Conservation (phyloP, 192 early-diverging fungal species). For the Backusella tarrabulga region DNA sequence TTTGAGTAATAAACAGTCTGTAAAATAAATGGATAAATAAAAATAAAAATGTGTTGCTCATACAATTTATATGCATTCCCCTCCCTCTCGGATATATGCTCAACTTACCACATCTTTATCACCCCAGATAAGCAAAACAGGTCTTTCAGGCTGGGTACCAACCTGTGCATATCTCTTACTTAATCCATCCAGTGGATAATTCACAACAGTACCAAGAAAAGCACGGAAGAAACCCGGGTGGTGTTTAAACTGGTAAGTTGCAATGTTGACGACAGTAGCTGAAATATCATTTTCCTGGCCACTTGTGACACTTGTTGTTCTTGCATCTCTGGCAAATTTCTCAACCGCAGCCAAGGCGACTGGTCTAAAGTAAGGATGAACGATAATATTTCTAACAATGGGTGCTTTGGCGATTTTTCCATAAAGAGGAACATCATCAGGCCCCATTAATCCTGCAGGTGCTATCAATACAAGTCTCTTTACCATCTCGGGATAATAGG, state of each 20-base stretch:
- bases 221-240: conserved; percentile 36
- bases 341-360: conserved; percentile 7
- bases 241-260: conserved; percentile 20
- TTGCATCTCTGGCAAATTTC: neutral
- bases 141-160: conserved; percentile 14
- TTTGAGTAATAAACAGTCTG: conserved; percentile 33
- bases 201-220: conserved; percentile 22
- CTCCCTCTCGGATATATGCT: neutral
- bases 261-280: neutral
- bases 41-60: neutral
- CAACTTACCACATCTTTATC: conserved; percentile 27
- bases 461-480: conserved; percentile 40
- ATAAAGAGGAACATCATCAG: conserved; percentile 14
- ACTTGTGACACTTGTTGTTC: neutral
- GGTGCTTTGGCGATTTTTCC: conserved; percentile 13
- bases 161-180: conserved; percentile 23
- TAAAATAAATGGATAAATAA: neutral
- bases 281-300: neutral
- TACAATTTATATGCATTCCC: neutral
- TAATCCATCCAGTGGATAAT: conserved; percentile 28
- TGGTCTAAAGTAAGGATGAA: conserved; percentile 15
- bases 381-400: conserved; percentile 9
- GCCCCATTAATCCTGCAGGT: conserved; percentile 48
- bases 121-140: conserved; percentile 38
- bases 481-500: conserved; percentile 40